Base-by-base conservation (phyloP, 179 eudicot genomes). In the Patellifolia procumbens region DNA sequence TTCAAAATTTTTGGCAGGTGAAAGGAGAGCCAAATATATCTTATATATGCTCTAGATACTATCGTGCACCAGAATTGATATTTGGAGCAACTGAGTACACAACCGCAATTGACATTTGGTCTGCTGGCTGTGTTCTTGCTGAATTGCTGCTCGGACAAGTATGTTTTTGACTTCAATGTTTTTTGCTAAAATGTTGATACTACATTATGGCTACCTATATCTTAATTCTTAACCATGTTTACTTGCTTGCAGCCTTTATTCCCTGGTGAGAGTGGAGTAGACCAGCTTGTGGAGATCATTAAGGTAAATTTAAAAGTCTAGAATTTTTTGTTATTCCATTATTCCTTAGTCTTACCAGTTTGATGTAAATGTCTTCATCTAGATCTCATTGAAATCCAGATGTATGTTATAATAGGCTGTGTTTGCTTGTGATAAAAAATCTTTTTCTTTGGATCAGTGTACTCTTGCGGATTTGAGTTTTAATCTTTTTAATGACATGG, bases 1-100 rank as follows among this genome's bases (percentile, higher is more conserved):
- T 29, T 46, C 0, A 46, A 73, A 10, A 66, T 37, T 34, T 0
- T 13, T 83, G 65, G 37, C 86, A 93, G 97, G 97, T 93, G 31
- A 93, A 93, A 85, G 98, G 98, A 60, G 95, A 93, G 83, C 95
- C 97, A 72, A 93, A 93, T 81, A 92, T 93, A 81, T 91, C 97
- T 15, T 90, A 93, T 75, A 93, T 90, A 68, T 93, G 97, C 83
- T 93, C 96, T 73, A 89, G 98, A 88, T 93, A 93, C 68, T 93
- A 93, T 75, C 80, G 98, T 76, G 98, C 93, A 74, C 98, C 98
- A 16, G 96, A 93, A 74, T 95, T 93, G 61, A 91, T 93, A 78
- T 93, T 91, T 83, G 98, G 98, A 32, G 98, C 98, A 53, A 90
- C 97, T 20, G 98, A 93, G 74, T 93, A 91, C 80, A 88, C 93